Base-by-base conservation (phyloP, 2,329 filamentous ascomycete species). In the Arthrocladium fulminans region DNA sequence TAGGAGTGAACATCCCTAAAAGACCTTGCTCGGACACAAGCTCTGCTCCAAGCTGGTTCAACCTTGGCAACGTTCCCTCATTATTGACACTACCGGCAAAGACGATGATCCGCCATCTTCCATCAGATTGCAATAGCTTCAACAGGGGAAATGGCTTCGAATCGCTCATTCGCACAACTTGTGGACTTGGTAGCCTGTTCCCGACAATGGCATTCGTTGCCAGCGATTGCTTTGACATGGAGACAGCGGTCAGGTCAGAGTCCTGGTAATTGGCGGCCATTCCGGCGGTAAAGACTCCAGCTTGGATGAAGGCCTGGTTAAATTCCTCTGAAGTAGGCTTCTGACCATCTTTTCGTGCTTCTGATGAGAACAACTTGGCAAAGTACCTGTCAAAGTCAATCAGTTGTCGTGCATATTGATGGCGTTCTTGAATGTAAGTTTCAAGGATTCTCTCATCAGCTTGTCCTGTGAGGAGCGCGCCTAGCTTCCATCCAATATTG, bases 401-500 rank as follows among this genome's bases (percentile, higher is more conserved):
- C 10, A 84, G 65, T 47, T 81, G 75, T 0, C 66, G 67, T 8
- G 76, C 76, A 1, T 73, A 73, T 58, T 70, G 68, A 54, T 73
- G 67, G 1, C 76, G 66, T 58, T 80, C 76, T 2, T 68, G 54
- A 1, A 74, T 70, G 47, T 80, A 80, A 1, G 76, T 78, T 54
- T 72, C 63, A 2, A 80, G 61, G 9, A 79, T 54, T 1, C 60
- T 63, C 0, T 70, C 64, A 0, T 47, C 52, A 1, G 73, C 70
- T 44, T 66, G 63, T 1, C 72, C 70, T 10, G 61, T 67, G 1
- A 79, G 60, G 1, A 79, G 65, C 22, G 68, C 64, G 0, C 67
- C 74, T 5, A 81, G 65, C 56, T 81, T 81, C 76, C 76, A 80
- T 4, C 77, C 77, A 45, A 80, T 71, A 49, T 80, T 80, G 55